Base-by-base conservation (phyloP, 495 filamentous ascomycete genomes). In the Cairneyella variabilis region DNA sequence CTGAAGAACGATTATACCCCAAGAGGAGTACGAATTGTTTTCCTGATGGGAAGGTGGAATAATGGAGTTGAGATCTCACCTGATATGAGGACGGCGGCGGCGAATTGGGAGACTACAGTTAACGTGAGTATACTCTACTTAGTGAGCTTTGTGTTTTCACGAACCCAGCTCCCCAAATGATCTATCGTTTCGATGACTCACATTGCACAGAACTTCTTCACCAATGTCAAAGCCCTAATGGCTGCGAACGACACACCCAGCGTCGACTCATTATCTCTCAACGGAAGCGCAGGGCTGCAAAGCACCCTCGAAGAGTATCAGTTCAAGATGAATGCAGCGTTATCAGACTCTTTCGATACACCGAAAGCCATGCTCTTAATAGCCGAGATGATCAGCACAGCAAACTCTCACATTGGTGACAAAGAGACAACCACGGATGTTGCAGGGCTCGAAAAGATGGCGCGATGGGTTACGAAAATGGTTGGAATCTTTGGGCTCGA, bases 291-390 rank as follows among this genome's bases (percentile, higher is more conserved):
- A 16, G 44, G 57, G 16, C 59, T 78, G 12, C 32, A 66, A 18
- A 66, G 57, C 0, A 69, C 71, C 27, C 71, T 96, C 7, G 76
- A 84, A 36, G 70, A 80, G 28, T 77, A 86, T 5, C 83, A 93
- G 68, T 65, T 68, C 10, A 77, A 84, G 1, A 72, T 91, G 7
- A 66, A 89, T 51, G 69, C 74, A 11, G 84, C 85, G 0, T 76
- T 98, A 12, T 79, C 76, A 66, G 90, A 97, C 69, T 96, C 90
- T 0, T 97, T 98, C 71, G 81, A 97, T 62, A 98, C 93, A 0
- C 78, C 85, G 10, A 69, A 70, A 22, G 89, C 83, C 2, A 89
- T 98, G 86, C 73, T 76, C 22, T 64, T 80, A 11, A 83, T 98
- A 48, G 81, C 81, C 2, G 78, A 85, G 39, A 75, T 97, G 10